Base-by-base conservation (phyloP, 352 stramenopile species). In the Globisporangium yorkense region DNA sequence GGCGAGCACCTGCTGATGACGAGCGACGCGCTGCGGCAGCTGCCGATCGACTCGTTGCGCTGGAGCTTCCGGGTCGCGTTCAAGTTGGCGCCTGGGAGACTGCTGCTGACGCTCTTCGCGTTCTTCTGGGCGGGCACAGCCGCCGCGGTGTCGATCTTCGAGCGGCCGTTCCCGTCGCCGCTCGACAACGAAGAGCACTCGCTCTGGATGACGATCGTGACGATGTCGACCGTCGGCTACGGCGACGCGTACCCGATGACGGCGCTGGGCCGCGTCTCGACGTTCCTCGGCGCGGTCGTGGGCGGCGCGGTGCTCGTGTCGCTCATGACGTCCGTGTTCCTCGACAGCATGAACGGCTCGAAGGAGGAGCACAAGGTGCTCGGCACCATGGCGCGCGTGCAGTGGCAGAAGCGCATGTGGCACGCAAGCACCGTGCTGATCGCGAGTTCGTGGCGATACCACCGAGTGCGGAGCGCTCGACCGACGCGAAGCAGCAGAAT, bases 191-290 rank as follows among this genome's bases (percentile, higher is more conserved):
- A 88, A 51, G 72, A 77, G 31, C 69, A 86, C 51, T 77, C 75
- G 29, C 60, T 88, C 31, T 88, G 78, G 78, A 66, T 88, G 29
- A 75, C 73, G 2, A 76, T 88, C 21, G 78, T 82, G 51, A 85
- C 75, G 3, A 88, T 87, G 64, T 74, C 78, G 1, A 64, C 65
- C 4, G 78, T 88, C 5, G 78, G 78, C 8, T 88, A 87, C 46
- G 78, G 78, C 3, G 78, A 88, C 51, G 59, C 70, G 27, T 86
- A 79, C 41, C 76, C 75, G 3, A 57, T 88, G 51, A 88, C 78
- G 0, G 60, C 62, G 2, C 68, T 68, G 20, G 78, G 78, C 0
- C 75, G 75, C 1, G 40, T 83, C 40, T 61, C 63, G 5, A 74
- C 82, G 20, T 64, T 85, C 20, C 35, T 85, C 3, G 78, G 78